Conservation (phyloP, 495 filamentous ascomycete species). For the Cryomyces minteri region DNA sequence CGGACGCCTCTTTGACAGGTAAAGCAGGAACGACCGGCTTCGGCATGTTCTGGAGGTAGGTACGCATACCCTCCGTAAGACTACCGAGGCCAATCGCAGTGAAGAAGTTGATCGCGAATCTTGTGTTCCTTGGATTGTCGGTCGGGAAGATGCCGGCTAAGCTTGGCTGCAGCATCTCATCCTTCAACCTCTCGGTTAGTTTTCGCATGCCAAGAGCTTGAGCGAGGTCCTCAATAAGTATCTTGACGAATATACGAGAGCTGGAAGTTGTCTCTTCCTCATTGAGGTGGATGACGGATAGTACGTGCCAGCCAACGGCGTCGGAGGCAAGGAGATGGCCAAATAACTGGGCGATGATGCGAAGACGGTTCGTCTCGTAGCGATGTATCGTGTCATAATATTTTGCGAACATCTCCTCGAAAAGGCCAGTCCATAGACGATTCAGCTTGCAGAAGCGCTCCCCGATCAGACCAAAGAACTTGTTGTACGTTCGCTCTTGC, state of each 20-base stretch:
- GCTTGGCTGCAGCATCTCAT: slow-evolving; percentile 58
- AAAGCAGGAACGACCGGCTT: slow-evolving; percentile 55
- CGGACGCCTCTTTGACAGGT: slow-evolving; percentile 21
- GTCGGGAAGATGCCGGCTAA: slow-evolving; percentile 79
- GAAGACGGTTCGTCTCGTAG: slow-evolving; percentile 81
- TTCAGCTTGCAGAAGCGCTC: slow-evolving; percentile 93
- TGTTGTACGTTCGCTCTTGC: slow-evolving; percentile 88
- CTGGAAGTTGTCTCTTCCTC: slow-evolving; percentile 93
- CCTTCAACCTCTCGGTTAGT: slow-evolving; percentile 54
- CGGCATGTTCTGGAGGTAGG: slow-evolving; percentile 68
- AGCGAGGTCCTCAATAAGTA: slow-evolving; percentile 80
- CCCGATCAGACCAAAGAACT: slow-evolving; percentile 88
- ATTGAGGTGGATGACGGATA: slow-evolving; percentile 72
- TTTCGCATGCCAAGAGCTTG: slow-evolving; percentile 73
- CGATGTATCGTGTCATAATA: slow-evolving; percentile 97
- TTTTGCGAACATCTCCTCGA: slow-evolving; percentile 71
- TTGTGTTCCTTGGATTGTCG: slow-evolving; percentile 72
- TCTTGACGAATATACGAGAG: slow-evolving; percentile 95
- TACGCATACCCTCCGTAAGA: slow-evolving; percentile 89
- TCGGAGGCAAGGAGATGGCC: slow-evolving; percentile 77
- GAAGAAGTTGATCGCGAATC: slow-evolving; percentile 98
- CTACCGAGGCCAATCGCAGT: slow-evolving; percentile 91
- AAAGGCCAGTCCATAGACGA: slow-evolving; percentile 80
- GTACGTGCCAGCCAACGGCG: slow-evolving; percentile 78
- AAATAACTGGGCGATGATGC: slow-evolving; percentile 91